phyloP scores from a whole-genome alignment of 1,139 yeast genomes.

The Lipomyces yarrowii region DNA sequence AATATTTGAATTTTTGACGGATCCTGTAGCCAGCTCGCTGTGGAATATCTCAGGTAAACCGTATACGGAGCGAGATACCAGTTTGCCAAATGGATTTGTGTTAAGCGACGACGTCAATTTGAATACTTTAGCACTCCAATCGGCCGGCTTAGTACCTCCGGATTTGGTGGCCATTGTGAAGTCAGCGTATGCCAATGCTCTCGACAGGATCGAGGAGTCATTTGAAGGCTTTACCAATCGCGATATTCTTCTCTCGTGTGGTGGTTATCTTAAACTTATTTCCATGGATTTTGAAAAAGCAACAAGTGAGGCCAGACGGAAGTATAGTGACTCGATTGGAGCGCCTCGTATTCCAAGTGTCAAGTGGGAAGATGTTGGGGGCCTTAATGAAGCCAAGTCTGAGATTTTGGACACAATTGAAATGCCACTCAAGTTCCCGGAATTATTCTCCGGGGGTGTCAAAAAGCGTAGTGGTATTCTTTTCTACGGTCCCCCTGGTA shows the following conservation, averaged over 20 bases:
- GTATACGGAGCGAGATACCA: not conserved
- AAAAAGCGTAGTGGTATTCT: conserved; percentile 92
- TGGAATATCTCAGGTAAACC: conserved; percentile 1
- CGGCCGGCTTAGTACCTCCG: conserved; percentile 90
- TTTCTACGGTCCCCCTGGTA: conserved; percentile 98
- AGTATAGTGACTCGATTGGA: conserved; percentile 91
- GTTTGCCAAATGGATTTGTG: conserved; percentile 29
- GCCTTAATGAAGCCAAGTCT: conserved; percentile 82
- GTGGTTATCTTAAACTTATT: conserved; percentile 58
- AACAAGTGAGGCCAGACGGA: conserved; percentile 79
- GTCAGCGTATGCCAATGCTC: conserved; percentile 61
- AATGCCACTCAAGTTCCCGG: conserved; percentile 92
- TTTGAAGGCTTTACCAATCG: conserved; percentile 31
- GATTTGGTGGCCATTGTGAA: conserved; percentile 75
- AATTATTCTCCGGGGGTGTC: conserved; percentile 80
- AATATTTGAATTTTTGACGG: conserved; percentile 56
- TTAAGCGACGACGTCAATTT: conserved; percentile 59
- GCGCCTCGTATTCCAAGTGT: conserved; percentile 96
- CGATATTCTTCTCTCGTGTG: conserved; percentile 41
- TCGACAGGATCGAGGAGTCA: conserved; percentile 47
- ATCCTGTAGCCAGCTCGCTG: conserved; percentile 4
- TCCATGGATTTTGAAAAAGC: conserved; percentile 73
- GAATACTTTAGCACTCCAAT: conserved; percentile 70
- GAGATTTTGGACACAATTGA: conserved; percentile 95
- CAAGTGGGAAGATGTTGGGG: conserved; percentile 94